phyloP scores from a whole-genome alignment of 1,139 yeast species.

The Blastobotrys indianensis region DNA sequence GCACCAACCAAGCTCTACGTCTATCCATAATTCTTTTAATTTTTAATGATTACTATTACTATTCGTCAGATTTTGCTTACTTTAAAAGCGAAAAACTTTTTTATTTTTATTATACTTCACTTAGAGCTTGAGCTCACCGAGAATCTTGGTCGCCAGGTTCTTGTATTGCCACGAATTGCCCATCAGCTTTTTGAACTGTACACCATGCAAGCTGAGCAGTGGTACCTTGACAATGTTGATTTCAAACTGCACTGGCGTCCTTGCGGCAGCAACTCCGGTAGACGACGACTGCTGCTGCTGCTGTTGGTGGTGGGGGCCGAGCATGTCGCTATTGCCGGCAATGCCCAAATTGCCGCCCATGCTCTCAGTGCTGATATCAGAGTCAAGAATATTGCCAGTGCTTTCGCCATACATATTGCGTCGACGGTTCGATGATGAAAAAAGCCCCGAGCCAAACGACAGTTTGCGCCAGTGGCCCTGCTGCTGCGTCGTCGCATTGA shows the following conservation, averaged over 20 bases:
- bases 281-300: not conserved
- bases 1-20: too few species aligned
- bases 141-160: slow-evolving; percentile 82
- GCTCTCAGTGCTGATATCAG: slow-evolving; percentile 33
- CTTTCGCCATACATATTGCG: slow-evolving; percentile 19
- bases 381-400: slow-evolving; percentile 25
- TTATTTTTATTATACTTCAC: too few species aligned
- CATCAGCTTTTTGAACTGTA: slow-evolving; percentile 85
- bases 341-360: slow-evolving; percentile 10
- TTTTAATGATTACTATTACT: too few species aligned
- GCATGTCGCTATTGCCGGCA: slow-evolving; percentile 53
- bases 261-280: slow-evolving; percentile 14
- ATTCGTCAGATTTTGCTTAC: too few species aligned
- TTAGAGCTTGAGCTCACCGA: slow-evolving; percentile 64
- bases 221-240: slow-evolving; percentile 92
- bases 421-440: slow-evolving; percentile 22
- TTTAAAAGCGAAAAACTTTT: too few species aligned
- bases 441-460: slow-evolving; percentile 32
- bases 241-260: slow-evolving; percentile 74
- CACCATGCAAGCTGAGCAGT: slow-evolving; percentile 83
- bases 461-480: slow-evolving; percentile 32
- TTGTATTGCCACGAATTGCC: slow-evolving; percentile 97
- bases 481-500: slow-evolving; percentile 10
- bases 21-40: too few species aligned
- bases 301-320: slow-evolving; percentile 29